Base-by-base conservation (phyloP, 75 land plant genomes). In the Azolla pinnata region DNA sequence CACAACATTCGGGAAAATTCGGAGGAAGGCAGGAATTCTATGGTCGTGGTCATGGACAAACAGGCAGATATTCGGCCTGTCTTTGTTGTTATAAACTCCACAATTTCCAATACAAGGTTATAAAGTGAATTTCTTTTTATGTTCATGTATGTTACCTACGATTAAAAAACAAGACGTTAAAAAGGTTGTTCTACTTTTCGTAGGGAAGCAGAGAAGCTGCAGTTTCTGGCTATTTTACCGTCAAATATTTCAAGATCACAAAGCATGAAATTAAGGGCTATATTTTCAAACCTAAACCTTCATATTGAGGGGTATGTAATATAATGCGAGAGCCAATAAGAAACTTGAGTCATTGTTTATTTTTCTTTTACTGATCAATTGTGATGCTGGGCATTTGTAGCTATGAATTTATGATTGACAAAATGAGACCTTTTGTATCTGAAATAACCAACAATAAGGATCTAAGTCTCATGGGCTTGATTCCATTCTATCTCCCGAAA, bases 401-500 rank as follows among this genome's bases (percentile, higher is more conserved):
- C 10, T 7, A 38, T 38, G 42, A 14, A 38, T 38, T 7, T 38
- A 38, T 38, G 10, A 38, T 38, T 38, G 42, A 38, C 10, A 38
- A 38, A 38, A 38, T 38, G 42, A 38, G 14, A 38, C 7, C 10
- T 38, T 38, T 38, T 7, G 7, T 38, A 38, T 7, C 42, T 38
- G 42, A 38, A 14, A 38, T 7, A 7, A 14, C 42, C 7, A 7
- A 7, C 14, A 14, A 38, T 7, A 38, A 14, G 14, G 14, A 38
- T 14, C 14, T 38, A 7, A 38, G 14, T 7, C 58, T 17, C 5
- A 24, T 24, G 17, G 29, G 28, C 30, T 23, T 56, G 5, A 23
- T 56, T 7, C 58, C 58, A 23, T 56, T 56, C 29, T 56, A 56
- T 17, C 58, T 56, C 28, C 58, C 58, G 14, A 23, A 28, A 14